A percentile compares a stretch with the other conserved stretches of the same genome.
These are phyloP conservation scores for Psophocarpus tetragonolobus DNA, from an alignment of 306 rosid genomes.

Conservation along the genomic window DNA sequence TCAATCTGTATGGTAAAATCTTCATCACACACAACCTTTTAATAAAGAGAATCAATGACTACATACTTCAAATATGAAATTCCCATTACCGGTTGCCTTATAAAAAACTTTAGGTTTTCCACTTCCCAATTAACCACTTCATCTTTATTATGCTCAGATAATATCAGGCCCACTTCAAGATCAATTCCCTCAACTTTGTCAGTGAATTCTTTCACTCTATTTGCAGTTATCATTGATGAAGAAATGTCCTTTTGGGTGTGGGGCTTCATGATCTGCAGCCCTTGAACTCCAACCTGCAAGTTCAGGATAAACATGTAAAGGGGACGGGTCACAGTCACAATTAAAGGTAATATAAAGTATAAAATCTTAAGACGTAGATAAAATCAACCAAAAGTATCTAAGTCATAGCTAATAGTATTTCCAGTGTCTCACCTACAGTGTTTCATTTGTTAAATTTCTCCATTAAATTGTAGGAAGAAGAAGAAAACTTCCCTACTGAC, in stretches of 20 bases:
- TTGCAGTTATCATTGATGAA: constrained; percentile 34
- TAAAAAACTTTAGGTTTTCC: constrained; percentile 77
- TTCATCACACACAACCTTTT: constrained; percentile 29
- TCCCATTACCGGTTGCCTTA: constrained; percentile 69
- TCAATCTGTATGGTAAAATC: constrained; percentile 60
- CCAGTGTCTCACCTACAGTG: neutral
- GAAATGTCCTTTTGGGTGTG: constrained; percentile 45
- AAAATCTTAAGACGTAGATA: neutral
- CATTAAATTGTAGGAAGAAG: neutral
- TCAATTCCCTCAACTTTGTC: constrained; percentile 61
- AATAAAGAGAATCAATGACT: neutral
- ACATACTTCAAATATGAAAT: constrained; percentile 28
- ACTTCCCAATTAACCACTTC: constrained; percentile 69
- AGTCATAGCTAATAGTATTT: neutral
- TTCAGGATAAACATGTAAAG: constrained; percentile 16
- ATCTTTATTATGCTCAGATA: constrained; percentile 51
- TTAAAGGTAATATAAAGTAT: neutral
- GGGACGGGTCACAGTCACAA: neutral
- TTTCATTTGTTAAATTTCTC: neutral
- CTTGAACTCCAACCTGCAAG: constrained; percentile 79
- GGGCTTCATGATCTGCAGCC: constrained; percentile 78
- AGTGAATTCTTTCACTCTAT: constrained; percentile 55
- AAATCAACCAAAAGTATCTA: constrained; percentile 2
- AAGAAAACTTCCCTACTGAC: neutral
- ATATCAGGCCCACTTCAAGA: constrained; percentile 62